Base-by-base conservation (phyloP, 78 protist species). In the Dictyostelium firmibasis region DNA sequence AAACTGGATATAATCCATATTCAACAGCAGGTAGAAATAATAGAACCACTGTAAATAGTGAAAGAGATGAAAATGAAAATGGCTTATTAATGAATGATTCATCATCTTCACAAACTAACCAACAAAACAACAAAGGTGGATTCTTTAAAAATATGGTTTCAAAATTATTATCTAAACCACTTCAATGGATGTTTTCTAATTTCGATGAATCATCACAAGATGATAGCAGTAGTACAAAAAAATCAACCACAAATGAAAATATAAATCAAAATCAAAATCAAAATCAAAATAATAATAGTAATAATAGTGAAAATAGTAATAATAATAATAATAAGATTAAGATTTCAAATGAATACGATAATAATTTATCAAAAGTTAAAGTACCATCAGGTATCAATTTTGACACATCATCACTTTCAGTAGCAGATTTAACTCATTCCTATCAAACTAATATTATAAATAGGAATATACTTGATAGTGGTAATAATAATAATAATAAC, bases 141-240 rank as follows among this genome's bases (percentile, higher is more conserved):
- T 77, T 77, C 62, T 77, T 77, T 77, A 77, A 77, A 41, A 77
- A 35, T n/a, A 43, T 77, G 60, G 50, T 77, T 3, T 38, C 33
- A 23, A 77, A 43, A 27, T 11, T 77, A 23, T 77, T 77, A 43
- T 41, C 83, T n/a, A 77, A 43, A 41, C 83, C 83, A 9, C 62
- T 77, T 13, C 33, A 43, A 25, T 77, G 83, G 83, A 77, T 77
- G 83, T 77, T 77, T 77, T 77, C 83, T 33, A 33, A 72, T 72
- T 72, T 72, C 35, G 79, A 72, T 72, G 79, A 72, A 14, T 33
- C 79, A 16, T 33, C 79, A 33, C 18, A 72, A 16, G 47, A 72
- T 18, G 25, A 27, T 8, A 29, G 35, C 41, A 47, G 18, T 38
- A 77, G 20, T 57, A 57, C 27, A 77, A 43, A 76, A 29, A n/a